Evolutionary conservation across 2,329 filamentous ascomycete species (phyloP).

Genomic region (Sphaerulina musiva): DNA sequence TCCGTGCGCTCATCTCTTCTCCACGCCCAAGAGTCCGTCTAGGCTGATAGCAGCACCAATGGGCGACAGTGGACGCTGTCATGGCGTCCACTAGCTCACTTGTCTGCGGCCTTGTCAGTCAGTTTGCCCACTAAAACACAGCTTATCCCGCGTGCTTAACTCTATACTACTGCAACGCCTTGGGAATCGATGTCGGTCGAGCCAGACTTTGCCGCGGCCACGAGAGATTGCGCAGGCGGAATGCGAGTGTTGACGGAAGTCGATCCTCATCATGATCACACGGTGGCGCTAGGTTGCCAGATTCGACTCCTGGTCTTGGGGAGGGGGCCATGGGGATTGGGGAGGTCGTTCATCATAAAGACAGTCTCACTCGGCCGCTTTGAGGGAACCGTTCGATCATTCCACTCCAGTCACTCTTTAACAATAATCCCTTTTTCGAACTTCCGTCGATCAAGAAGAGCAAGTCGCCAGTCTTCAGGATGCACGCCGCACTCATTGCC

Average conservation of each 20-base stretch:
- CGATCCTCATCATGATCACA: too few species aligned
- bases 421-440: not conserved
- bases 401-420: not conserved
- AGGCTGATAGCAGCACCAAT: not conserved
- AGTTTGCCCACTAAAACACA: not conserved
- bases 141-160: not conserved
- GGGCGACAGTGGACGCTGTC: not conserved
- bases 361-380: too few species aligned
- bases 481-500: conserved; percentile 19
- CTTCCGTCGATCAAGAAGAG: too few species aligned
- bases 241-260: not conserved
- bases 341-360: not conserved
- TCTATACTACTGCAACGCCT: not conserved
- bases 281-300: not conserved
- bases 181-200: not conserved
- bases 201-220: not conserved
- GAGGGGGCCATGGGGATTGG: not conserved
- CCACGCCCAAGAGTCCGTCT: not conserved
- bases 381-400: not conserved
- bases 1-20: not conserved
- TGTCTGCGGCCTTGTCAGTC: not conserved
- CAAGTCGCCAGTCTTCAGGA: conserved; percentile 9
- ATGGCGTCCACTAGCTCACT: not conserved
- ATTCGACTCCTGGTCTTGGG: not conserved
- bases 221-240: not conserved